Base-by-base conservation (phyloP, 2,329 filamentous ascomycete species). In the Cladosporium sp. region DNA sequence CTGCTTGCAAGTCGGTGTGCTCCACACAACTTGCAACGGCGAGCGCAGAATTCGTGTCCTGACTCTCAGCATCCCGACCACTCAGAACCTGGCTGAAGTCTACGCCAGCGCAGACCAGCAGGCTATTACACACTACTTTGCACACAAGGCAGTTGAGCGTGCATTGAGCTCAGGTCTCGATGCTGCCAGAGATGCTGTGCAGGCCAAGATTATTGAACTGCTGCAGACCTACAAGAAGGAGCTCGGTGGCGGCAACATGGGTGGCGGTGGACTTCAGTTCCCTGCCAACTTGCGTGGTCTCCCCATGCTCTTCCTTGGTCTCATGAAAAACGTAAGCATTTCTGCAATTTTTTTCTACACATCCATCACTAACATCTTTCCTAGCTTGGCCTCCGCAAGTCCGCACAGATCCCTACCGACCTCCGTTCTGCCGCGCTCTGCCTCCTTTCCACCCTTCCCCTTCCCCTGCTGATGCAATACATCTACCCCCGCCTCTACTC, bases 21-120 rank as follows among this genome's bases (percentile, higher is more conserved):
- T 99, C 36, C 95, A 99, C 79, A 99, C 95, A 1, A 99, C 93
- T 1, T 97, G 94, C 83, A 98, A 98, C 75, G 95, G 95, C 61
- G 95, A 99, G 82, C 88, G 95, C 73, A 88, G 95, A 65, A 99
- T 99, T 73, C 88, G 95, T 70, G 95, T 99, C 55, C 86, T 98
- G 85, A 99, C 95, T 0, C 83, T 99, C 69, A 91, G 93, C 41
- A 87, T 99, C 61, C 95, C 95, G 0, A 98, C 95, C 0, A 98
- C 95, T 0, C 91, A 93, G 69, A 94, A 88, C 75, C 81, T 99
- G 67, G 92, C 93, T 3, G 93, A 97, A 75, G 84, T 98, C 21
- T 99, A 97, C 78, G 93, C 95, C 10, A 96, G 92, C 4, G 95
- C 95, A 0, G 95, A 99, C 75, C 94, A 97, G 79, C 90, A 90